Percentiles rank a stretch among this genome's conserved stretches.
Conservation (phyloP, 2,329 filamentous ascomycete species). For the Arthroderma uncinatum region DNA sequence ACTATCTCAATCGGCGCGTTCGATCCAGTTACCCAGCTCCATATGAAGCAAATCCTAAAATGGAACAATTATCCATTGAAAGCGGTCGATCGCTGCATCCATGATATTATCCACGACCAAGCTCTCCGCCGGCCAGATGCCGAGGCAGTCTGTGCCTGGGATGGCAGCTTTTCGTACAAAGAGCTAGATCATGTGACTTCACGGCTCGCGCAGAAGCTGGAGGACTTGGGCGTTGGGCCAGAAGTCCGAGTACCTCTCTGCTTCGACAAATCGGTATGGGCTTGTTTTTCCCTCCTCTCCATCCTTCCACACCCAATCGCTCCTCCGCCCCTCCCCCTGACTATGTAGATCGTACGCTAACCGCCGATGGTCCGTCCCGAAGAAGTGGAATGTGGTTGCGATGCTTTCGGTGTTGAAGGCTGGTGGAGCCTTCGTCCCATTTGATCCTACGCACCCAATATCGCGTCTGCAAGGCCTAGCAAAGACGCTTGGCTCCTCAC, state of each 20-base stretch:
- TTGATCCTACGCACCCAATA: constrained; percentile 31
- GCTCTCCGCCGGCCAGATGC: constrained; percentile 23
- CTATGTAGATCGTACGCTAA: not conserved
- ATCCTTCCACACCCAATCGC: not conserved
- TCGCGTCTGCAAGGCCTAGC: constrained; percentile 27
- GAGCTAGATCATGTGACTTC: constrained; percentile 31
- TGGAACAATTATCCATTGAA: constrained; percentile 40
- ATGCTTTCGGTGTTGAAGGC: constrained; percentile 34
- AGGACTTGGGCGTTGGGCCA: constrained; percentile 30
- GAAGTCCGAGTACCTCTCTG: constrained; percentile 29
- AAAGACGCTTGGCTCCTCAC: constrained; percentile 23
- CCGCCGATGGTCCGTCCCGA: not conserved
- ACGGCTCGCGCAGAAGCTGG: constrained; percentile 25
- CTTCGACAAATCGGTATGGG: constrained; percentile 35
- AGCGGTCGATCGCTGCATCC: constrained; percentile 30
- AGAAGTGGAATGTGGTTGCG: constrained; percentile 35
- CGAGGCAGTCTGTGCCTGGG: constrained; percentile 19
- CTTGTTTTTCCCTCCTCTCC: constrained; percentile 4
- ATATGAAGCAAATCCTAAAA: constrained; percentile 44
- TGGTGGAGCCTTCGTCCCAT: constrained; percentile 34
- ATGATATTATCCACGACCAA: constrained; percentile 29
- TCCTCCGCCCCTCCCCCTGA: no score
- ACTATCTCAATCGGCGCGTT: constrained; percentile 36
- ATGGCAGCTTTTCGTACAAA: constrained; percentile 28
- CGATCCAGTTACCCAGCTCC: constrained; percentile 46